Evolutionary conservation across 352 stramenopile genomes (phyloP), one percentile per base, ranked within the genome.

Genomic region (Globisporangium yorkense): DNA sequence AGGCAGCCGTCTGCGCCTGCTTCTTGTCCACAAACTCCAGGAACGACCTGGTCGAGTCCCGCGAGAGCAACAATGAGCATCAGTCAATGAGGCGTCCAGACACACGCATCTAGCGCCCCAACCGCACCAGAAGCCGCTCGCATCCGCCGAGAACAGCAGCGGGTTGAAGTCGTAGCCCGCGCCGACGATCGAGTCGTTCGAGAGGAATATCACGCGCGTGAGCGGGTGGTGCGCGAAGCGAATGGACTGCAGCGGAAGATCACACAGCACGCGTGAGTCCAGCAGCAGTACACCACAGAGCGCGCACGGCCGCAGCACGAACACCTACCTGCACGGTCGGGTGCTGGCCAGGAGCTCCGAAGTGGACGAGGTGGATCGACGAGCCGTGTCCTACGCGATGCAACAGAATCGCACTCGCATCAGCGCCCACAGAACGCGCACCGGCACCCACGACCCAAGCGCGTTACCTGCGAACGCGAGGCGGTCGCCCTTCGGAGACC

Each of bases 91-190:
- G 1, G 10, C 37, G 12, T 43, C 3, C 37, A 43, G 5, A 18
- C 10, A 16, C 37, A 18, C 12, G 37, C 37, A 18, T 13, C 37
- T 6, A 40, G 0, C 12, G 8, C 16, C 29, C 2, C 31, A 35
- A 20, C 20, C 56, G 45, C 62, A 85, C 85, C 85, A 94, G 57
- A 89, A 94, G 59, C 84, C 81, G 49, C 73, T 92, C 46, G 56
- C 66, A 57, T 92, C 75, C 39, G 84, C 74, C 24, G 77, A 74
- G 61, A 97, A 98, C 27, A 98, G 60, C 45, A 96, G 61, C 20
- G 94, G 83, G 67, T 97, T 97, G 61, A 97, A 97, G 62, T 97
- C 91, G 67, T 96, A 88, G 29, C 93, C 92, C 18, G 74, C 88
- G 13, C 88, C 93, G 18, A 96, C 81, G 5, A 97, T 71, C 57